These are phyloP conservation scores for Calamus simplicifolius DNA, from an alignment of 176 grass and related monocot species.

Conservation along the genomic window DNA sequence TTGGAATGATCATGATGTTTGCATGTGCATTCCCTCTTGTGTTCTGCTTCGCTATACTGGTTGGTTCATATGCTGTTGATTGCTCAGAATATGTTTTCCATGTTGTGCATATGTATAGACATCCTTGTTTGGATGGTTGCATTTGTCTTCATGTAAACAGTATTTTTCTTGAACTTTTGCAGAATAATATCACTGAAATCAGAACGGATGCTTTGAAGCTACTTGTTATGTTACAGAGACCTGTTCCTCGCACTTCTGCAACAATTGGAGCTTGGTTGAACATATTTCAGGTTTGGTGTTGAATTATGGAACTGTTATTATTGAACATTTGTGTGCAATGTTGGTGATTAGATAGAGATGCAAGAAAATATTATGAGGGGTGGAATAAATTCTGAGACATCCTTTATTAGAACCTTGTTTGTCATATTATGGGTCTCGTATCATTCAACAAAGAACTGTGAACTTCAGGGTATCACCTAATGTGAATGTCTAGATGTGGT, in stretches of 20 bases:
- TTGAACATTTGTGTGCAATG: no score
- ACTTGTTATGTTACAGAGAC: slow-evolving; percentile 78
- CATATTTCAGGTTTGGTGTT: slow-evolving; percentile 80
- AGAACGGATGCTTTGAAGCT: slow-evolving; percentile 90
- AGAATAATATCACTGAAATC: slow-evolving; percentile 97
- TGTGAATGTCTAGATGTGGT: no score
- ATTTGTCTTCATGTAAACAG: background rate
- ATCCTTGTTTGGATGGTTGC: background rate
- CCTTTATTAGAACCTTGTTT: no score
- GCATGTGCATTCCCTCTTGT: slow-evolving; percentile 88
- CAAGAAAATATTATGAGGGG: no score
- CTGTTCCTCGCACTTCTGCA: slow-evolving; percentile 72
- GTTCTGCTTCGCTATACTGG: slow-evolving; percentile 93
- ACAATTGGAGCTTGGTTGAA: slow-evolving; percentile 45
- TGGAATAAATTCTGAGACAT: no score
- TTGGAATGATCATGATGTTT: slow-evolving; percentile 99
- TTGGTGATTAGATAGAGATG: no score
- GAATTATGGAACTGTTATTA: no score
- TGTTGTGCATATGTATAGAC: background rate
- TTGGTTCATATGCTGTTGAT: background rate
- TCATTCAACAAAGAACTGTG: no score
- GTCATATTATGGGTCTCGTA: no score
- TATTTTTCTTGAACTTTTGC: background rate
- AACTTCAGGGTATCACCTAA: no score
- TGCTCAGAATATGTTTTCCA: background rate